Conservation (phyloP, 2,329 filamentous ascomycete species). For the Capronia epimyces region DNA sequence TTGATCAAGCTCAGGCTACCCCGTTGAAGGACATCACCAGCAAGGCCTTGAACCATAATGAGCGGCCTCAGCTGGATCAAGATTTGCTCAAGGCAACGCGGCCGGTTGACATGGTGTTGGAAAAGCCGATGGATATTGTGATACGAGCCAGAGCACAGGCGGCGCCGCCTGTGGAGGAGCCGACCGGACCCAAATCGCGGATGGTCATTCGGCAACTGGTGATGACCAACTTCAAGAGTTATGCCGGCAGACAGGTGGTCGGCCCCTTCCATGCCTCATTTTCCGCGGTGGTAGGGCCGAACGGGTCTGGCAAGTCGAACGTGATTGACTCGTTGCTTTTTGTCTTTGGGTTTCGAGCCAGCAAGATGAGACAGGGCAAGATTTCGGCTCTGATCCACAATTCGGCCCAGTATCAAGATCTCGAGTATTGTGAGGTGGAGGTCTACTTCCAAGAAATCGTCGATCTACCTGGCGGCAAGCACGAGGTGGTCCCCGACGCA, state of each 20-base stretch:
- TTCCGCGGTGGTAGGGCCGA: conserved; percentile 94
- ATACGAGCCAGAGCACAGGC: conserved; percentile 67
- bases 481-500: conserved; percentile 74
- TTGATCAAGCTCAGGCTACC: conserved; percentile 48
- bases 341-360: conserved; percentile 97
- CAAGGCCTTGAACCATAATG: conserved; percentile 58
- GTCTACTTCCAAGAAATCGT: conserved; percentile 95
- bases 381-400: conserved; percentile 97
- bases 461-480: conserved; percentile 71
- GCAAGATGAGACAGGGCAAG: conserved; percentile 99
- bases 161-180: conserved; percentile 62
- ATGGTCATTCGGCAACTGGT: conserved; percentile 91
- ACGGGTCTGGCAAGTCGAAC: conserved; percentile 97
- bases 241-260: conserved; percentile 89
- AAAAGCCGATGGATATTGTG: conserved; percentile 90
- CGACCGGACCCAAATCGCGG: conserved; percentile 70
- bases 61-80: conserved; percentile 39
- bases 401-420: conserved; percentile 75
- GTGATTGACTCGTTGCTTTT: conserved; percentile 97
- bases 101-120: conserved; percentile 69
- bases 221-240: conserved; percentile 97
- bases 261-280: conserved; percentile 96
- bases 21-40: conserved; percentile 71
- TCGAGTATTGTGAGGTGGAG: conserved; percentile 90
- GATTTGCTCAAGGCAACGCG: conserved; percentile 65